phyloP scores from a whole-genome alignment of 1,284 basidiomycete species.

The Calocybe gambosa region DNA sequence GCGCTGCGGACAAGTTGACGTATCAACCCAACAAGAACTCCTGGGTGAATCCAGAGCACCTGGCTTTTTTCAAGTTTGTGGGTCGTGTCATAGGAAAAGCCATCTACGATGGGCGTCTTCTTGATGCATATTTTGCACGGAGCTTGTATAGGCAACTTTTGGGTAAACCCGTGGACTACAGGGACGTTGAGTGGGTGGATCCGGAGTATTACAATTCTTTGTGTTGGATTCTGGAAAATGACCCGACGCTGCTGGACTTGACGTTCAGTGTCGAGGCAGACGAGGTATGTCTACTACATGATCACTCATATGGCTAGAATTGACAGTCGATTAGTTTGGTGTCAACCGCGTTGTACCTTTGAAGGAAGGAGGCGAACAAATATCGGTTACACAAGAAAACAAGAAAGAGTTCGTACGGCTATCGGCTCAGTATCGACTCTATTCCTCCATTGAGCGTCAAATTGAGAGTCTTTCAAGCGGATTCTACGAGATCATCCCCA shows the following conservation, averaged over 20 bases:
- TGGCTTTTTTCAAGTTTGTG: conserved; percentile 98
- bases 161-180: conserved; percentile 87
- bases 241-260: conserved; percentile 79
- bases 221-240: conserved; percentile 89
- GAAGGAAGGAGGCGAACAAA: conserved; percentile 76
- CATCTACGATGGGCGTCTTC: conserved; percentile 89
- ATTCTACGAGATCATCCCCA: conserved; percentile 95
- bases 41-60: conserved; percentile 89
- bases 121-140: conserved; percentile 97
- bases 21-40: conserved; percentile 98
- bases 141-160: conserved; percentile 93
- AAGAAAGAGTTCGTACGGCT: conserved; percentile 95
- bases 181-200: conserved; percentile 94
- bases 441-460: conserved; percentile 95
- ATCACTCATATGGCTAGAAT: background rate
- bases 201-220: conserved; percentile 94
- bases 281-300: conserved; percentile 51
- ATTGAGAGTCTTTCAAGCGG: conserved; percentile 88
- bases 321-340: conserved; percentile 60
- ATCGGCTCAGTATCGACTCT: conserved; percentile 86
- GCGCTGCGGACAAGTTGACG: conserved; percentile 88
- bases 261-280: conserved; percentile 91
- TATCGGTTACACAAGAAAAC: conserved; percentile 92
- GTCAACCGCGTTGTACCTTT: conserved; percentile 81
- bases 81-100: conserved; percentile 97